Base-by-base conservation (phyloP, 2,329 filamentous ascomycete species). In the Leptographium wingfieldii region DNA sequence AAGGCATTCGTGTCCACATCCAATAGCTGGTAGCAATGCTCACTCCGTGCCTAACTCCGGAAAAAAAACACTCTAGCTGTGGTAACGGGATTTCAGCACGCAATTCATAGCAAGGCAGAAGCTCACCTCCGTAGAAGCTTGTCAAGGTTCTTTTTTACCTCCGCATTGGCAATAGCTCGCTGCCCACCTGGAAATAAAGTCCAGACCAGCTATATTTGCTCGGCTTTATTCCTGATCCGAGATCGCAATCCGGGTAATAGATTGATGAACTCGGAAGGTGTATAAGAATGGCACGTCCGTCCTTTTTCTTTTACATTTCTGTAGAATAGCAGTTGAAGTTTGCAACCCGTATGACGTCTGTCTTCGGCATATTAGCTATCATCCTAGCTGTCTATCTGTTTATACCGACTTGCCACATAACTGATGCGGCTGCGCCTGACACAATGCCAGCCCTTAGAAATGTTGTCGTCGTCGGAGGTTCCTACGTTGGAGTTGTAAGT, bases 381-480 rank as follows among this genome's bases (percentile, higher is more conserved):
- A 25, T 55, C 10, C 2, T 55, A 14, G 22, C 33, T 25, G 16
- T 40, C 10, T 55, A 22, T 22, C 11, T 38, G n/a, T 16, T 55
- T 27, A 38, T 55, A 55, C 53, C 53, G 1, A 19, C 53, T n/a
- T n/a, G 16, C n/a, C n/a, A 40, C 11, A 38, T 27, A 14, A 9
- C 9, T 2, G 33, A 31, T 31, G 6, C 49, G 3, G 25, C 25
- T 19, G 31, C 35, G 9, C n/a, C 35, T 14, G 53, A 55, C 9
- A 40, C 31, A 3, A 55, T 55, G 53, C n/a, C 56, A 25, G 27
- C 16, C 29, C 53, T 55, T 3, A n/a, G 51, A 19, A 63, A 62
- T 40, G 48, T 63, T 4, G 59, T 63, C 14, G 61, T 63, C 31
- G 61, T 63, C 19, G 62, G 62, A 55, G 62, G 62, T 38, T 61